Evolutionary conservation across 495 filamentous ascomycete species (phyloP), one percentile per base, ranked within the genome.

Genomic region (Penicillium bovifimosum): DNA sequence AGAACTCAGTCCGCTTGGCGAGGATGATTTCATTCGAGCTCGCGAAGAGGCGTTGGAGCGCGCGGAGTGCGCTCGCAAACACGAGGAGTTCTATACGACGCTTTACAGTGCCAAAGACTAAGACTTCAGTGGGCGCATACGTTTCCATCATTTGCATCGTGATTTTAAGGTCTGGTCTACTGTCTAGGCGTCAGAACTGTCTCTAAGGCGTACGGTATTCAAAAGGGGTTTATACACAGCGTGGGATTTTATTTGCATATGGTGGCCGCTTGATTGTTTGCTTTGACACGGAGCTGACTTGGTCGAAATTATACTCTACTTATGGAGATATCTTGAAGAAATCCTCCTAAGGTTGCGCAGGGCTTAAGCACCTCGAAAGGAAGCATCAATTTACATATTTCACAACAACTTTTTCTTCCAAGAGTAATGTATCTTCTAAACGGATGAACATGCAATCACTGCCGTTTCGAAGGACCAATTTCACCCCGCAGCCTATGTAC

Each of bases 21-120:
- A 92, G 44, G 95, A 98, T 68, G 95, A 97, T 56, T 83, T 78
- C 55, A 67, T 86, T 53, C 74, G 80, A 41, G 80, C 80, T 28
- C 72, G 76, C 51, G 93, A 96, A 68, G 91, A 96, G 65, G 73
- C 73, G 31, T 73, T 76, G 48, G 87, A 91, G 63, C 73, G 84
- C 27, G 16, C 45, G 9, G 43, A 54, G 20, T 47, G 39, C 34
- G 38, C 32, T 26, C 48, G 48, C 13, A 50, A 50, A 29, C 48
- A 50, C 13, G 39, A 41, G 39, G 48, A 42, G 18, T 50, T 42
- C n/a, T 50, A 33, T 8, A 50, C 29, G 33, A 48, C 16, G 24
- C 46, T 48, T 17, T 48, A 48, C 14, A 34, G 24, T 17, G 29
- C 39, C 26, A n/a, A 38, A n/a, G 33, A 18, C n/a, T 48, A 38